Base-by-base conservation (phyloP, 1,284 basidiomycete species). In the Caloboletus firmus region DNA sequence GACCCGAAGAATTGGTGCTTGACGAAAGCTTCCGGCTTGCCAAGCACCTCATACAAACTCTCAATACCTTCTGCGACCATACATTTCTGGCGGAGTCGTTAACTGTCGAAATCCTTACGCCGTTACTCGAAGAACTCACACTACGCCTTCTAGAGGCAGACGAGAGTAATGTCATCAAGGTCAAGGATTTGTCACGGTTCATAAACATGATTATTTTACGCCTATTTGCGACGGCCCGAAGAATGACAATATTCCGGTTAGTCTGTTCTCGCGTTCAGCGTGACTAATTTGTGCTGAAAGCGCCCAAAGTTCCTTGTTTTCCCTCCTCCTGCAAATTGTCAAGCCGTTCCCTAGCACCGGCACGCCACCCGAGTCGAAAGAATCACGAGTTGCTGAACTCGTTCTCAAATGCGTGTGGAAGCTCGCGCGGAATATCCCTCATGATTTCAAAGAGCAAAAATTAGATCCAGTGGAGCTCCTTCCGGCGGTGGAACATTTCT, bases 331-430 rank as follows among this genome's bases (percentile, higher is more conserved):
- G 43, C 87, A 92, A 64, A 93, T 98, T 31, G 91, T 95, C 35
- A 89, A 86, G 72, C 93, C 87, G 41, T 98, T 91, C 75, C 90
- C 85, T 15, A 79, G 72, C 57, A 87, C 83, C 50, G 84, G 83
- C 28, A 89, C 84, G 24, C 72, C 76, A 41, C 66, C 80, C 1
- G 87, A 91, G 43, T 86, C 90, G 3, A 87, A 90, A 61, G 87
- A 91, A 63, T 85, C 93, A 1, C 93, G 91, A 66, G 94, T 98
- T 45, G 95, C 95, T 8, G 97, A 99, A 71, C 80, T 99, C 31
- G 91, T 99, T 30, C 79, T 99, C 64, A 99, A 99, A 78, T 99
- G 97, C 72, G 84, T 99, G 32, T 99, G 97, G 97, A 99, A 99
- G 75, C 78, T 98, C 50, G 95, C 95, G 10, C 85, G 96, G 61